Evolutionary conservation across 345 rosid genomes (phyloP).

Genomic region (Hypericum perforatum): DNA sequence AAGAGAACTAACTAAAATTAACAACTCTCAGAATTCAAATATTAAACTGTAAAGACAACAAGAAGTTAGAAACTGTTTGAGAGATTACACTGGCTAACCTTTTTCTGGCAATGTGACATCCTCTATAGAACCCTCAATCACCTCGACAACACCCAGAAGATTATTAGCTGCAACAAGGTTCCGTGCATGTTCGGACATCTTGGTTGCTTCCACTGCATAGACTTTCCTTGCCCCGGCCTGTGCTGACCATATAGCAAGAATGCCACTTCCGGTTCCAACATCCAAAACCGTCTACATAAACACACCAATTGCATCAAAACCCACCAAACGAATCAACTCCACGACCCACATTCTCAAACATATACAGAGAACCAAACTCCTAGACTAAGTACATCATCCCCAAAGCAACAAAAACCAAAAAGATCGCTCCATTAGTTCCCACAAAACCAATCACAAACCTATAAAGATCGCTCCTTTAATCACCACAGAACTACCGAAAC

Average conservation of each 20-base stretch:
- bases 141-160: constrained; percentile 65
- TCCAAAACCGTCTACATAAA: constrained; percentile 69
- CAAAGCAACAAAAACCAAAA: no score
- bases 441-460: no score
- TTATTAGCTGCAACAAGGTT: constrained; percentile 63
- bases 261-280: constrained; percentile 98
- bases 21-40: constrained; percentile 1
- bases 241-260: constrained; percentile 98
- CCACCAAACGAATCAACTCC: not conserved
- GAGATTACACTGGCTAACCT: constrained; percentile 33
- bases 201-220: constrained; percentile 92
- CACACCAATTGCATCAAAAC: constrained; percentile 13
- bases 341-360: not conserved
- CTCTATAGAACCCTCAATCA: constrained; percentile 80
- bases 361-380: no score
- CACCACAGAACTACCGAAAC: no score
- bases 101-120: constrained; percentile 78
- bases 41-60: not conserved
- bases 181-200: constrained; percentile 94
- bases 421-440: no score
- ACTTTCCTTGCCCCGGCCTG: constrained; percentile 99
- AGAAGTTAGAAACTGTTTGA: not conserved
- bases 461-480: no score
- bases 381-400: no score
- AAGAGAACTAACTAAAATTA: not conserved